Base-by-base conservation (phyloP, 768 basidiomycete genomes). In the Tylopilus plumbeoviolaceoides region DNA sequence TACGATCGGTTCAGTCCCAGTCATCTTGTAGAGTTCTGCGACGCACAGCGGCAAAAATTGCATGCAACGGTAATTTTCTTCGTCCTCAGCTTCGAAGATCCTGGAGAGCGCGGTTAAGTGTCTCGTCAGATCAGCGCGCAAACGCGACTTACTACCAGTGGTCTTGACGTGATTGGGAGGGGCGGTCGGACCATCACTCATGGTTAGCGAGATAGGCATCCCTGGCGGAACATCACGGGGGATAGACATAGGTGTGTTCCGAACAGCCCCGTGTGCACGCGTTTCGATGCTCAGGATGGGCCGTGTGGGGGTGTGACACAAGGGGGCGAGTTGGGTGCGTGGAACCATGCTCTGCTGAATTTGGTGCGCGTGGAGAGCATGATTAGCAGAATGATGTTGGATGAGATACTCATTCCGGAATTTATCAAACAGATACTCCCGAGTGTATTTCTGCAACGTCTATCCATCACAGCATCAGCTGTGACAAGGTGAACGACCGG, bases 31-130 rank as follows among this genome's bases (percentile, higher is more conserved):
- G 20, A 62, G 56, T 44, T 49, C 52, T 48, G 50, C 39, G 42
- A 78, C 88, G 72, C 69, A 91, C 90, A 91, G 56, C 90, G 85
- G 73, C 90, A 92, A 69, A 92, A 92, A 69, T 92, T 91, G 74
- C 90, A 92, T 36, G 90, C 90, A 42, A 91, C 89, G 20, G 86
- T 89, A 49, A 91, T 91, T 71, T 92, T 91, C 76, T 90, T 91
- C 49, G 84, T 81, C 52, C 87, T 79, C 59, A 81, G 81, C 59
- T 85, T 85, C 56, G 76, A 76, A 31, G 82, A 79, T 66, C 77
- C 83, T 83, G 59, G 50, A 53, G 36, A 51, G 54, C 14, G 44
- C 33, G 62, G 31, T 59, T 54, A 57, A 59, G 59, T 51, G 51
- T 35, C 45, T 52, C 44, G 44, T 48, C 53, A 31, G 42, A 35